Conservation (phyloP, 2,329 filamentous ascomycete species). For the Pseudocercospora pini-densiflorae region DNA sequence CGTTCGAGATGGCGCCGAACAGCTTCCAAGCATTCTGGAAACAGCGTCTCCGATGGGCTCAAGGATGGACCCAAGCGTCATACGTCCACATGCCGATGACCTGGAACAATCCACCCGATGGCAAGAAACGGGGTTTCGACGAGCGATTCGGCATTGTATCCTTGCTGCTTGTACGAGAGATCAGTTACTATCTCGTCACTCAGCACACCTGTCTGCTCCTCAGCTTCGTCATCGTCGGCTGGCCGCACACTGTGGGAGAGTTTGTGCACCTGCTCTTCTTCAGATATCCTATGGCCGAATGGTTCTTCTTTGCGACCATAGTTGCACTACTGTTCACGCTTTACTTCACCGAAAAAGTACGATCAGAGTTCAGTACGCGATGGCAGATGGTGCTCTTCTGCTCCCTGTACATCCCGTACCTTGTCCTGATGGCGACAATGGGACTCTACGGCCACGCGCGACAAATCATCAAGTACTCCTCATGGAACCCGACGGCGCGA, state of each 20-base stretch:
- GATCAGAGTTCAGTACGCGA: constrained; percentile 51
- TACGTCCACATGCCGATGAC: constrained; percentile 48
- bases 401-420: constrained; percentile 49
- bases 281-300: constrained; percentile 53
- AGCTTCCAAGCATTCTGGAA: constrained; percentile 53
- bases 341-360: constrained; percentile 52
- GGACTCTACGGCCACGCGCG: constrained; percentile 54
- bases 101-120: constrained; percentile 47
- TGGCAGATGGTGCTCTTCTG: constrained; percentile 50
- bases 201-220: constrained; percentile 54
- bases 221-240: constrained; percentile 52
- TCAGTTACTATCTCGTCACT: constrained; percentile 55
- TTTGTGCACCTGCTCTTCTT: constrained; percentile 53
- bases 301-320: constrained; percentile 47
- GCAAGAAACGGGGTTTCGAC: constrained; percentile 42
- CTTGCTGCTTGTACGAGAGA: constrained; percentile 51
- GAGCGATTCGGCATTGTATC: constrained; percentile 52
- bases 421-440: constrained; percentile 51
- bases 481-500: constrained; percentile 55
- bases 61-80: constrained; percentile 57
- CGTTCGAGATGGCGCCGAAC: constrained; percentile 55
- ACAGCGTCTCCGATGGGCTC: constrained; percentile 56
- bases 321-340: constrained; percentile 51
- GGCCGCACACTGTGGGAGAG: constrained; percentile 44
- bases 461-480: constrained; percentile 51